Evolutionary conservation across 2,329 filamentous ascomycete species (phyloP).

Genomic region (Colletotrichum sp.): DNA sequence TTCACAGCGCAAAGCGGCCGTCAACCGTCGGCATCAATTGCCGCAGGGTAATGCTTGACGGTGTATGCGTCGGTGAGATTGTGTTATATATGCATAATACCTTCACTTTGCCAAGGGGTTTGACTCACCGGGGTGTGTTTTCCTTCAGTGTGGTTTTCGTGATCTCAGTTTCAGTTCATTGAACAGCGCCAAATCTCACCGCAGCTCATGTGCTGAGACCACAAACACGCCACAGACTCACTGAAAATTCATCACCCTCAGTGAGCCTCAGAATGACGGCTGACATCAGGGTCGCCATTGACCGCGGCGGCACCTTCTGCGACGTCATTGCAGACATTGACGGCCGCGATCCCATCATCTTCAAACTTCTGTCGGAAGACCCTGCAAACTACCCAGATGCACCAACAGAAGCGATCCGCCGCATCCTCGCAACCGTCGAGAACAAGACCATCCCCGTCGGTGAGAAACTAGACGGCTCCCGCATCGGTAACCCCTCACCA

Average conservation of each 20-base stretch:
- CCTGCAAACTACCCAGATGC: conserved; percentile 74
- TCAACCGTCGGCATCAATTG: background rate
- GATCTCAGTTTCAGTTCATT: background rate
- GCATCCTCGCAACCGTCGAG: conserved; percentile 67
- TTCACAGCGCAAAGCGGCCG: background rate
- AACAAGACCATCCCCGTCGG: conserved; percentile 57
- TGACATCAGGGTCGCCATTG: conserved; percentile 36
- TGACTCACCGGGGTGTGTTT: background rate
- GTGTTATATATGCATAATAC: background rate
- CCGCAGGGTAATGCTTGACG: background rate
- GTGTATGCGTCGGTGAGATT: background rate
- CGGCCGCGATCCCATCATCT: conserved; percentile 71
- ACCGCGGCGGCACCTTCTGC: conserved; percentile 78
- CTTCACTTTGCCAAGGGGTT: background rate
- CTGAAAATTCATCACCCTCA: background rate
- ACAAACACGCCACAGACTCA: background rate
- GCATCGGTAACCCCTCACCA: conserved; percentile 30
- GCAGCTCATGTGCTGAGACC: background rate
- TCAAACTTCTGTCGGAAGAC: conserved; percentile 79
- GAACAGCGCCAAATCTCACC: background rate
- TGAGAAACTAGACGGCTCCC: conserved; percentile 35
- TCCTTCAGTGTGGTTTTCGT: background rate
- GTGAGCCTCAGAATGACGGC: conserved; percentile 1
- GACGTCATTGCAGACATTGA: conserved; percentile 71
- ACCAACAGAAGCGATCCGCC: conserved; percentile 72